A percentile compares a stretch with the other conserved stretches of the same genome.
These are phyloP conservation scores for Tuctoria greenei DNA, from an alignment of 176 grass and related monocot species.

Conservation along the genomic window DNA sequence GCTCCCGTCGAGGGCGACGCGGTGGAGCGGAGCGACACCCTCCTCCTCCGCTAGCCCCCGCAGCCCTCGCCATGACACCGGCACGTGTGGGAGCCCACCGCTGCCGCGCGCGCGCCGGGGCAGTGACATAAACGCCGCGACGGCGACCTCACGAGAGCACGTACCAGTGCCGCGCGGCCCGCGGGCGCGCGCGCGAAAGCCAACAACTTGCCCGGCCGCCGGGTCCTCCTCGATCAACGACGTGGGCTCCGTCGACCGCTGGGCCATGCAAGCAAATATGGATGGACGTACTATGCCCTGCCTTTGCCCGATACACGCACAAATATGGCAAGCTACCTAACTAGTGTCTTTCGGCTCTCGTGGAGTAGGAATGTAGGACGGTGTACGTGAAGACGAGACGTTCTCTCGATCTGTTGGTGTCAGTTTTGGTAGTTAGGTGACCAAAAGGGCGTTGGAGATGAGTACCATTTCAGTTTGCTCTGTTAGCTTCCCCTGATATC, in stretches of 20 bases:
- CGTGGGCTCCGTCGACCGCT: conserved; percentile 17
- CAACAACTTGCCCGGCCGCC: background rate
- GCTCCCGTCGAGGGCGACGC: background rate
- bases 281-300: background rate
- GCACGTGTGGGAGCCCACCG: conserved; percentile 33
- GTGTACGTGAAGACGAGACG: background rate
- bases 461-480: no score
- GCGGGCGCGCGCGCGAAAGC: background rate
- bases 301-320: background rate
- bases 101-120: background rate
- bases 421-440: background rate
- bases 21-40: no score
- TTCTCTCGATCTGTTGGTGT: background rate
- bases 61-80: background rate
- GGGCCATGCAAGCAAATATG: background rate
- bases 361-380: background rate
- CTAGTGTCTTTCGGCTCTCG: background rate
- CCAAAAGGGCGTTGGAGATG: background rate
- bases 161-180: background rate
- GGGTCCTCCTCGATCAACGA: background rate
- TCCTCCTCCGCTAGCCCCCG: background rate
- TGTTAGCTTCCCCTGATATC: no score
- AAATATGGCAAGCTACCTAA: background rate
- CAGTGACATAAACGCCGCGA: conserved; percentile 47
- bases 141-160: conserved; percentile 37